Base-by-base conservation (phyloP, 441 rosid genomes). In the Francoa sonchifolia region DNA sequence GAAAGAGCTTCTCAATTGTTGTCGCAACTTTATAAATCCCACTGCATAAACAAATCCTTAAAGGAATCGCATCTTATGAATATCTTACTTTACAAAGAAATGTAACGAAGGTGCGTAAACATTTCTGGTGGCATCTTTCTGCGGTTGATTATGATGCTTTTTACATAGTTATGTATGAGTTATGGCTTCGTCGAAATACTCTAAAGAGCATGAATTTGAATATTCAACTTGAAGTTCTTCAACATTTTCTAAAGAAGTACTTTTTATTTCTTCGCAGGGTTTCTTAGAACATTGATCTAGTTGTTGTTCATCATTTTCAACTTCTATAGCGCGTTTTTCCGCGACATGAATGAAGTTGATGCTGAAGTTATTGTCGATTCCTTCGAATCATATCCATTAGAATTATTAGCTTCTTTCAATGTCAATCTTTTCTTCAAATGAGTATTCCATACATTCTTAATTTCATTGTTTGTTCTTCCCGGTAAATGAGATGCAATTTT, bases 391-490 rank as follows among this genome's bases (percentile, higher is more conserved):
- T 55, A 42, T 3, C 10, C 22, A 3, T 60, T 4, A 2, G 36
- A 35, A 33, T 32, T 22, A 1, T 8, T 6, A 6, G 12, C 5
- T 0, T 22, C 39, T 30, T 51, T 33, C 4, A 2, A 6, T n/a
- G 49, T 8, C 13, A 69, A 25, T 42, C 58, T 68, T 42, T 68
- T 75, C 68, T 75, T 78, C 44, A 78, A 47, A 53, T 68, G 65
- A 0, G 80, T 78, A 43, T 78, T 77, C 82, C 82, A 78, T 3
- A 74, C 72, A 32, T 78, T 78, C 57, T 78, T 78, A 29, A 78
- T 78, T 58, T 78, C 87, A 17, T 79, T 79, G 12, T 79, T 83
- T 15, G 88, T n/a, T n/a, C n/a, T n/a, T n/a, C n/a, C n/a, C n/a
- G n/a, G n/a, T n/a, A n/a, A n/a, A n/a, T n/a, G n/a, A 17, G 88